phyloP scores from a whole-genome alignment of 495 filamentous ascomycete species.

The Diplogelasinospora grovesii region DNA sequence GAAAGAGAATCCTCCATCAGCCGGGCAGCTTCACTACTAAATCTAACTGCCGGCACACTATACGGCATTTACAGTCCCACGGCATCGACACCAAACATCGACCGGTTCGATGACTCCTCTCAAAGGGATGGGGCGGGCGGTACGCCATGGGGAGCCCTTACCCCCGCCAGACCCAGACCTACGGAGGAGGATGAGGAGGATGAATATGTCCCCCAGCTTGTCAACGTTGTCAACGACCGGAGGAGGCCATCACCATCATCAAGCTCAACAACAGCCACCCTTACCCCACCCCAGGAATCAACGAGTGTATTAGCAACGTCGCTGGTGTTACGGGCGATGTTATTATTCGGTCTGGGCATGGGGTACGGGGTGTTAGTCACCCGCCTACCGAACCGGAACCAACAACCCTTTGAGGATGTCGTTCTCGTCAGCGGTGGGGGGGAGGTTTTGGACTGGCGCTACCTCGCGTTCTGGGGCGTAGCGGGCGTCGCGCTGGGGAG shows the following conservation, averaged over 20 bases:
- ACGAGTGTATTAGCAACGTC: slow-evolving; percentile 15
- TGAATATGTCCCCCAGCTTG: too few species aligned
- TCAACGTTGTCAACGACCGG: slow-evolving; percentile 42
- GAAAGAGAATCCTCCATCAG: slow-evolving; percentile 30
- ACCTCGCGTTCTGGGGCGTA: slow-evolving; percentile 73
- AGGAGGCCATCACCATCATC: slow-evolving; percentile 21
- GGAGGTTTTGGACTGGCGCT: slow-evolving; percentile 50
- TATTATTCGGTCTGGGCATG: slow-evolving; percentile 77
- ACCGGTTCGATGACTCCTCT: not conserved
- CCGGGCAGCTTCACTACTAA: slow-evolving; percentile 70
- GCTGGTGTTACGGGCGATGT: slow-evolving; percentile 46
- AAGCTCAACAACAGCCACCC: not conserved
- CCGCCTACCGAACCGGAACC: slow-evolving; percentile 47
- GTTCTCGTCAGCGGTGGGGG: not conserved
- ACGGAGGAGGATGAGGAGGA: too few species aligned
- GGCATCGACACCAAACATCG: slow-evolving; percentile 3
- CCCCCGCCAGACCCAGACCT: too few species aligned
- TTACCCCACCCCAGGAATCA: not conserved
- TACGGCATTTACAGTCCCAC: slow-evolving; percentile 78
- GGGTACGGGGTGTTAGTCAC: slow-evolving; percentile 80
- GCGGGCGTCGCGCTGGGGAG: slow-evolving; percentile 71
- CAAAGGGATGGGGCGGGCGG: not conserved
- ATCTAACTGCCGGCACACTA: slow-evolving; percentile 82
- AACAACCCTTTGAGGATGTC: not conserved
- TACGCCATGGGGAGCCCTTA: slow-evolving; percentile 5